A percentile compares a stretch with the other conserved stretches of the same genome.
Conservation (phyloP, 2,329 filamentous ascomycete species). For the Colletotrichum cordylinicola region DNA sequence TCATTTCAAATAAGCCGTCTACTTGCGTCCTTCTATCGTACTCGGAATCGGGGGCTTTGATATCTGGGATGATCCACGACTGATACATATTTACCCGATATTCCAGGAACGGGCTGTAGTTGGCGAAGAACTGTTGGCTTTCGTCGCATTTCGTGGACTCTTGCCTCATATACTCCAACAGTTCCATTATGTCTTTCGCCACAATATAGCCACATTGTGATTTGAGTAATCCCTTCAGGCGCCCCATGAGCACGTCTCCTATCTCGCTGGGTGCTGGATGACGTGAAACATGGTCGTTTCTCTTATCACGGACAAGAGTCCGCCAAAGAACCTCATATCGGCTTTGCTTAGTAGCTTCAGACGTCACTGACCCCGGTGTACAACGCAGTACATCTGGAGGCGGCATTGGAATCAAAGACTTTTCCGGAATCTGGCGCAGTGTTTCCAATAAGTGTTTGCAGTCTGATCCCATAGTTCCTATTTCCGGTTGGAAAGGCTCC, state of each 20-base stretch:
- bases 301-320: fast-evolving
- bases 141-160: not conserved
- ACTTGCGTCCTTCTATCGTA: not conserved
- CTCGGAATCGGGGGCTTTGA: fast-evolving
- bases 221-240: not conserved
- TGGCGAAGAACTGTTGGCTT: not conserved
- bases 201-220: not conserved
- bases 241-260: fast-evolving
- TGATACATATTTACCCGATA: too few relatives aligned
- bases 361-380: too few relatives aligned
- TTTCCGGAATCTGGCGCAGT: not conserved
- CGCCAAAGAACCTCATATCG: not conserved
- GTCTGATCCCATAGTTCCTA: not conserved
- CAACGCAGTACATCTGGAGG: too few relatives aligned
- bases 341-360: not conserved
- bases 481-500: not conserved
- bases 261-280: not conserved
- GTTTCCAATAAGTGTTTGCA: not conserved
- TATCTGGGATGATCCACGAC: too few relatives aligned
- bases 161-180: not conserved
- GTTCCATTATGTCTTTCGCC: fast-evolving
- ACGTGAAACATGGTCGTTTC: fast-evolving
- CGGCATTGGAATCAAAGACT: not conserved
- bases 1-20: not conserved
- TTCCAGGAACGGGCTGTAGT: too few relatives aligned